Base-by-base conservation (phyloP, 768 basidiomycete species). In the Xanthoconium stramineum region DNA sequence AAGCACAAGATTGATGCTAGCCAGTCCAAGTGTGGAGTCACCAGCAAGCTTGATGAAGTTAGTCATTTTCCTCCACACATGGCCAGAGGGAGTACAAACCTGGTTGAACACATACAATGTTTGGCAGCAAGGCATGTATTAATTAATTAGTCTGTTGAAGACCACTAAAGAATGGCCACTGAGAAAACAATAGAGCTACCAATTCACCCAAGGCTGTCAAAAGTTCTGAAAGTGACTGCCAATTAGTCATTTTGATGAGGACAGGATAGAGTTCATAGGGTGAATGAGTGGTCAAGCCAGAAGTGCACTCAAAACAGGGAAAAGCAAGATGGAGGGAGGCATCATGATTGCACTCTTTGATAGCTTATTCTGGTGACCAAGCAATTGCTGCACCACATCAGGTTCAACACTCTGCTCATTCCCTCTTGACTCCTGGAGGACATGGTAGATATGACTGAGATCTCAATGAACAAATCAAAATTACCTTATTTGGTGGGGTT, bases 91-190 rank as follows among this genome's bases (percentile, higher is more conserved):
- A 36, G 12, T 20, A 57, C 56, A 48, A 53, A 77, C 77, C 68
- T 80, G 75, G 58, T 78, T 78, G 63, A 77, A 79, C 28, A 75
- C 74, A 65, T 81, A 80, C 56, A 80, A 57, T 5, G 74, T 69
- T 59, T 80, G 77, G 56, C 79, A 80, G 64, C 39, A 80, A 62
- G n/a, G 64, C 61, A 56, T 80, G 79, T 61, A 79, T 74, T 53
- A 78, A n/a, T n/a, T n/a, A n/a, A n/a, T n/a, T n/a, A n/a, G 57
- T 55, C 71, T 73, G 48, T 67, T 59, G 56, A 80, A 79, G 36
- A 71, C 62, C 47, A 65, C 78, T 78, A 60, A 10, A 50, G 46
- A 43, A 42, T 3, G 11, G 30, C 43, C 43, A 45, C 35, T 59
- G 10, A 43, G 11, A 7, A 48, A 15, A 44, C n/a, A 32, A 20